These are phyloP conservation scores for Lachnellula suecica DNA, from an alignment of 2,329 filamentous ascomycete species.

Conservation along the genomic window DNA sequence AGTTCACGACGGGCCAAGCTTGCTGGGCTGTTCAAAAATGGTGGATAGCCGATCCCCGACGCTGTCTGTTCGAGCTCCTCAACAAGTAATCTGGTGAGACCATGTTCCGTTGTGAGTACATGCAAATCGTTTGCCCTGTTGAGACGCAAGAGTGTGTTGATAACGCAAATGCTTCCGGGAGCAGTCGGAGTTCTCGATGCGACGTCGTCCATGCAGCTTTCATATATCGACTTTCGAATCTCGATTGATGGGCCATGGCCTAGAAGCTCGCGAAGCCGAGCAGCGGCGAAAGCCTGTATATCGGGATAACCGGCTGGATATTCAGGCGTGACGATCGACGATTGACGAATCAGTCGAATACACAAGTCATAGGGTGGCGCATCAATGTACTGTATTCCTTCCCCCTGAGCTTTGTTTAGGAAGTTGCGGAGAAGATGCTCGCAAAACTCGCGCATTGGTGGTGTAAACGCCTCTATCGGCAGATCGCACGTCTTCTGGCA, in stretches of 20 bases:
- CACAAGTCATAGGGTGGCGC: constrained; percentile 54
- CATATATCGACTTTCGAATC: constrained; percentile 62
- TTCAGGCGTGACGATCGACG: constrained; percentile 55
- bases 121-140: constrained; percentile 51
- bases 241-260: constrained; percentile 51
- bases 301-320: constrained; percentile 57
- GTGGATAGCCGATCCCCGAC: constrained; percentile 20
- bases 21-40: constrained; percentile 38
- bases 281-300: constrained; percentile 62
- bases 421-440: constrained; percentile 53
- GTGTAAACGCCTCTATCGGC: constrained; percentile 62
- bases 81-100: constrained; percentile 60
- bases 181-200: constrained; percentile 60
- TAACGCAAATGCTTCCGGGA: constrained; percentile 70
- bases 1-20: constrained; percentile 58
- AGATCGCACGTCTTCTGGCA: constrained; percentile 69
- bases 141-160: constrained; percentile 49
- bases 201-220: constrained; percentile 68
- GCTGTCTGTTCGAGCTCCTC: constrained; percentile 57
- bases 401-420: constrained; percentile 43
- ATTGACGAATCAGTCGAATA: constrained; percentile 70
- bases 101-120: constrained; percentile 58
- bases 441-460: constrained; percentile 61
- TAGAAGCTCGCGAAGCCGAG: constrained; percentile 62
- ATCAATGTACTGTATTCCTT: constrained; percentile 35